phyloP scores from a whole-genome alignment of 164 flowering plant species.

The Vitis cinerea region DNA sequence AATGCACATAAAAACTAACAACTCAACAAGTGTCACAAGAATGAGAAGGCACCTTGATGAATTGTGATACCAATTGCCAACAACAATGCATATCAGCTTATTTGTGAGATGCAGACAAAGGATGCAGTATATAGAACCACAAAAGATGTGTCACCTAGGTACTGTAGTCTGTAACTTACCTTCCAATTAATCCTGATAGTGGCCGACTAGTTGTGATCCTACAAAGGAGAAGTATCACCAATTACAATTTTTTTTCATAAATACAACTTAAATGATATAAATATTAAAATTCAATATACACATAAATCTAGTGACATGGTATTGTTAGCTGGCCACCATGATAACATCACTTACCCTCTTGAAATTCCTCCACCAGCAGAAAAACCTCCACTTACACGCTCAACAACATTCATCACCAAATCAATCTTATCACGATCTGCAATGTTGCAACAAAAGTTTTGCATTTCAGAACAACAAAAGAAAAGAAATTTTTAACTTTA shows the following conservation, averaged over 20 bases:
- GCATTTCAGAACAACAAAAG: no score
- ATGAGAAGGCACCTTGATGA: no score
- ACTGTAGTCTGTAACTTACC: slow-evolving; percentile 40
- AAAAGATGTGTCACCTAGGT: not conserved
- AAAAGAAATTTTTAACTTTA: no score
- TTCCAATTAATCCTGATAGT: slow-evolving; percentile 91
- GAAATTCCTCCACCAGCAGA: slow-evolving; percentile 99
- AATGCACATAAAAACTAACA: no score
- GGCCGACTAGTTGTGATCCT: slow-evolving; percentile 93
- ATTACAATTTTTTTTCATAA: slow-evolving; percentile 3
- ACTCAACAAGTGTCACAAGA: no score
- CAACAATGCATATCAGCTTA: no score
- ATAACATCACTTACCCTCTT: slow-evolving; percentile 76
- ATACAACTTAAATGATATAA: not conserved
- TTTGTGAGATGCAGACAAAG: not conserved
- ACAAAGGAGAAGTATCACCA: slow-evolving; percentile 21
- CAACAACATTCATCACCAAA: slow-evolving; percentile 85
- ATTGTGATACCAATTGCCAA: no score
- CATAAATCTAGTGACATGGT: not conserved
- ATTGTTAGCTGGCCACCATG: not conserved
- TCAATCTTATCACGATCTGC: slow-evolving; percentile 93
- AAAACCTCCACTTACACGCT: slow-evolving; percentile 93
- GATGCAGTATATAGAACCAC: not conserved
- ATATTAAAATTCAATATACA: not conserved
- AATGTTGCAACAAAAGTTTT: slow-evolving; percentile 11